Conservation (phyloP, 768 basidiomycete species). For the Xerocomellus intermedius region DNA sequence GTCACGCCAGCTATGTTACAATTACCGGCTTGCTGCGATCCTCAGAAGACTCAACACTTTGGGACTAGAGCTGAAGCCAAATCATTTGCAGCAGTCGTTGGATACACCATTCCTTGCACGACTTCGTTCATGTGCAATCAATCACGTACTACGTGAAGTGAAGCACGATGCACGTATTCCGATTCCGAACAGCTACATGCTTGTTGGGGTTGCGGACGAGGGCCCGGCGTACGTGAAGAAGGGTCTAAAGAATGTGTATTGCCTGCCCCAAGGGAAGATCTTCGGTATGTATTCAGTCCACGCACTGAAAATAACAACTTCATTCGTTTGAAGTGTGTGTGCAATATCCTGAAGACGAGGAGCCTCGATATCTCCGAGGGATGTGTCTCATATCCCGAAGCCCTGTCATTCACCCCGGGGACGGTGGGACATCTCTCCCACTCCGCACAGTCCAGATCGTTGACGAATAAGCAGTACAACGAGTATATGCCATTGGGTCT, state of each 20-base stretch:
- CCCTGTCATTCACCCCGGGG: conserved; percentile 75
- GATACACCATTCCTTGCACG: conserved; percentile 58
- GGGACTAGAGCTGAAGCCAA: conserved; percentile 46
- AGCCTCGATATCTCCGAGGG: conserved; percentile 60
- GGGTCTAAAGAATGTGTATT: conserved; percentile 53
- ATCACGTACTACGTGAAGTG: conserved; percentile 66
- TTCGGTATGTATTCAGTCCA: conserved; percentile 48
- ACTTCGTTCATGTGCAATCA: conserved; percentile 58
- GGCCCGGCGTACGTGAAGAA: conserved; percentile 57
- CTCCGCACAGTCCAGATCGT: neutral
- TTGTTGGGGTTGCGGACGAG: conserved; percentile 85
- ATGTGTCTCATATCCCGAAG: conserved; percentile 64
- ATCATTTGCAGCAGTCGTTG: conserved; percentile 34
- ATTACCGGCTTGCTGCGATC: conserved; percentile 51
- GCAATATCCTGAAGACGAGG: conserved; percentile 45
- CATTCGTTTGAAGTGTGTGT: conserved; percentile 48
- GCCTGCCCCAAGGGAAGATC: conserved; percentile 55
- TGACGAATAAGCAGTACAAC: conserved; percentile 49
- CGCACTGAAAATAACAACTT: neutral
- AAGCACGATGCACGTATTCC: conserved; percentile 76
- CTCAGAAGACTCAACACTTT: conserved; percentile 48
- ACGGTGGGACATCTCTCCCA: conserved; percentile 42
- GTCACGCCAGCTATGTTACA: conserved; percentile 42
- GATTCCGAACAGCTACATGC: conserved; percentile 61
- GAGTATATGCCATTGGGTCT: conserved; percentile 67